These are phyloP conservation scores for Thalassiosira profunda DNA, from an alignment of 108 stramenopile genomes.

Conservation along the genomic window DNA sequence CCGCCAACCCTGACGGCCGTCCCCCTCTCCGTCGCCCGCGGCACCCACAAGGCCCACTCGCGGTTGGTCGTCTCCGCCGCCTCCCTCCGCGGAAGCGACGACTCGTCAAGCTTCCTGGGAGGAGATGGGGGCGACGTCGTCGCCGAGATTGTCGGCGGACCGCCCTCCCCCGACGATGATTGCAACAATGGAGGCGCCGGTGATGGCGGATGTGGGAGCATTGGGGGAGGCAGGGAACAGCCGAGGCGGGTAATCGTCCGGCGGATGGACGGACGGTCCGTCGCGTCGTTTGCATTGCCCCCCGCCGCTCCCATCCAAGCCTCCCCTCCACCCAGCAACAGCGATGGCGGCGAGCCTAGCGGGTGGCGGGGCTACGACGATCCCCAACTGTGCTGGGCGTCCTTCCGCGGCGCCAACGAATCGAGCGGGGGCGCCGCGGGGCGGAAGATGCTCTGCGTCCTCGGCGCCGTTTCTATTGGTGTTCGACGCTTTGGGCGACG, in stretches of 20 bases:
- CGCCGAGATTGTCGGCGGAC: not conserved
- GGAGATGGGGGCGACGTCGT: constrained; percentile 19
- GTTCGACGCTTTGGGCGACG: constrained; percentile 63
- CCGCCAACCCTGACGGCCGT: no score
- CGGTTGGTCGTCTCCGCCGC: not conserved
- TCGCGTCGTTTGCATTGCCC: constrained; percentile 20
- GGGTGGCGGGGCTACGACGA: not conserved
- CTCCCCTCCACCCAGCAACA: no score
- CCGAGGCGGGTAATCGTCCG: constrained; percentile 1
- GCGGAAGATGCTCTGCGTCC: constrained; percentile 69
- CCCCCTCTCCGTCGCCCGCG: no score
- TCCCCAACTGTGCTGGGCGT: constrained; percentile 69
- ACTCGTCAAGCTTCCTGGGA: not conserved
- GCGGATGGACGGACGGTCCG: constrained; percentile 21
- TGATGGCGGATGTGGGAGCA: no score
- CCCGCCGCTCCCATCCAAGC: not conserved
- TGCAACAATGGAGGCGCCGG: no score
- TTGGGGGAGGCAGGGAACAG: no score
- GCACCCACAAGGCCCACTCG: no score
- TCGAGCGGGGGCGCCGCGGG: constrained; percentile 1
- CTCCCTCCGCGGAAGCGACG: not conserved
- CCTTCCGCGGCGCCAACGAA: constrained; percentile 42
- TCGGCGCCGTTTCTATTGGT: constrained; percentile 60
- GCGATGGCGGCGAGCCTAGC: not conserved
- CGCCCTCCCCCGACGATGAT: no score